Evolutionary conservation across 441 rosid species (phyloP).

Genomic region (Brassica balearica): DNA sequence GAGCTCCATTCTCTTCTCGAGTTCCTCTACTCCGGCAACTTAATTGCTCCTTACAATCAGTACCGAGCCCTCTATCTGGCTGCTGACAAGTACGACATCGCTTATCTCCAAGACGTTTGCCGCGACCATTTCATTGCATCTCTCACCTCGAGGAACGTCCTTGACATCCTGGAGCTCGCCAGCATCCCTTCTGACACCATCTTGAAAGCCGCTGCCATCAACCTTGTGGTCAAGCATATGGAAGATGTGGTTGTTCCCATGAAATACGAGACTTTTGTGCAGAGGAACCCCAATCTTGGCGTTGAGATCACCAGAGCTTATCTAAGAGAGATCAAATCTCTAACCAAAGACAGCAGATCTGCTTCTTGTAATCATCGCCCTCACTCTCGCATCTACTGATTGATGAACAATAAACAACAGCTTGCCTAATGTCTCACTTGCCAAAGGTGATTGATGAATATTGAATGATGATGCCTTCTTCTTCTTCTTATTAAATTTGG

Average conservation of each 20-base stretch:
- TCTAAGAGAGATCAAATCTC: slow-evolving; percentile 28
- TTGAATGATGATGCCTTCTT: not conserved
- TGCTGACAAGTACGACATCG: slow-evolving; percentile 59
- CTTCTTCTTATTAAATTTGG: not conserved
- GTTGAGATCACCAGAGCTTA: slow-evolving; percentile 74
- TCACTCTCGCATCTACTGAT: slow-evolving; percentile 2
- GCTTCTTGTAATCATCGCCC: not conserved
- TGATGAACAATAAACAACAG: not conserved
- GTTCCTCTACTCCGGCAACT: slow-evolving; percentile 70
- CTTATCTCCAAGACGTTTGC: slow-evolving; percentile 50
- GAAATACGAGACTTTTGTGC: slow-evolving; percentile 49
- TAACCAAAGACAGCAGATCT: not conserved
- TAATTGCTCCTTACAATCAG: slow-evolving; percentile 54
- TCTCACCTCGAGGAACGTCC: slow-evolving; percentile 58
- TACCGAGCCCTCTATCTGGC: slow-evolving; percentile 63
- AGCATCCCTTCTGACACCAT: slow-evolving; percentile 57
- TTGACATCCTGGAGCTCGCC: slow-evolving; percentile 69
- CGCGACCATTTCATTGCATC: slow-evolving; percentile 57
- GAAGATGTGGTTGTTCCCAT: slow-evolving; percentile 68
- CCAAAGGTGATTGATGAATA: not conserved
- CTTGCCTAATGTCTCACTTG: not conserved
- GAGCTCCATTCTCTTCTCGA: slow-evolving; percentile 71
- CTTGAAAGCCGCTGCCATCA: slow-evolving; percentile 57
- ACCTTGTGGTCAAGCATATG: slow-evolving; percentile 61
- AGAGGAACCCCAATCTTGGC: slow-evolving; percentile 62